phyloP scores from a whole-genome alignment of 768 basidiomycete species.

The Sistotremastrum suecicum region DNA sequence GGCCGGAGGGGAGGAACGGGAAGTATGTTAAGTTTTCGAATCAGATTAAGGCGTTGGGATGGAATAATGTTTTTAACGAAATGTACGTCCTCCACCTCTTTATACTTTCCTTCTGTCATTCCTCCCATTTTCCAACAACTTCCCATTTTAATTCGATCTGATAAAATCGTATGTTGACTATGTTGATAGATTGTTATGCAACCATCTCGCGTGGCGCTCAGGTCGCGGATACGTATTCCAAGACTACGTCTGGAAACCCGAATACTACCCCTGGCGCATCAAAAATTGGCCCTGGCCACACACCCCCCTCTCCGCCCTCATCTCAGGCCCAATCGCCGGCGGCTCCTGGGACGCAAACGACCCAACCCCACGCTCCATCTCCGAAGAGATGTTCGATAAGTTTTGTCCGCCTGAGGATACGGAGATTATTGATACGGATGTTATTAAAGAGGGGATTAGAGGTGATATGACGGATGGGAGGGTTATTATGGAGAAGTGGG shows the following conservation, averaged over 20 bases:
- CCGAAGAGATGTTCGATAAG: slow-evolving; percentile 27
- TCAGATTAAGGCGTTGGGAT: slow-evolving; percentile 26
- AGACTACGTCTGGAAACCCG: slow-evolving; percentile 29
- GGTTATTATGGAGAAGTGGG: slow-evolving; percentile 27
- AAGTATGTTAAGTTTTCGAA: slow-evolving; percentile 35
- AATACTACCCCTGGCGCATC: slow-evolving; percentile 31
- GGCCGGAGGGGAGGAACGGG: slow-evolving; percentile 33
- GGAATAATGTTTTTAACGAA: slow-evolving; percentile 40
- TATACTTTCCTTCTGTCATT: too few species aligned
- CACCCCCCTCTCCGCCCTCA: slow-evolving; percentile 28
- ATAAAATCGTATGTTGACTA: too few species aligned
- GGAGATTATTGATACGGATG: slow-evolving; percentile 21
- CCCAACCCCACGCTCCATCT: slow-evolving; percentile 26
- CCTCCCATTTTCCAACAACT: too few species aligned
- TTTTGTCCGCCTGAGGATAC: slow-evolving; percentile 30
- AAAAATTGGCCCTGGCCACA: slow-evolving; percentile 8
- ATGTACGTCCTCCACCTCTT: slow-evolving; percentile 22
- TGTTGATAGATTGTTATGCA: slow-evolving; percentile 31
- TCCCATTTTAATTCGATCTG: too few species aligned
- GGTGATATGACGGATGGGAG: slow-evolving; percentile 18
- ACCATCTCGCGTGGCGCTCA: slow-evolving; percentile 31
- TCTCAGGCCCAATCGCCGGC: slow-evolving; percentile 32
- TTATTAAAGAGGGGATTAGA: too few species aligned
- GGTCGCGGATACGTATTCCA: slow-evolving; percentile 32
- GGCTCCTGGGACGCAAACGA: slow-evolving; percentile 22